Conservation (phyloP, 2,329 filamentous ascomycete species). For the Aspergillus sp. region DNA sequence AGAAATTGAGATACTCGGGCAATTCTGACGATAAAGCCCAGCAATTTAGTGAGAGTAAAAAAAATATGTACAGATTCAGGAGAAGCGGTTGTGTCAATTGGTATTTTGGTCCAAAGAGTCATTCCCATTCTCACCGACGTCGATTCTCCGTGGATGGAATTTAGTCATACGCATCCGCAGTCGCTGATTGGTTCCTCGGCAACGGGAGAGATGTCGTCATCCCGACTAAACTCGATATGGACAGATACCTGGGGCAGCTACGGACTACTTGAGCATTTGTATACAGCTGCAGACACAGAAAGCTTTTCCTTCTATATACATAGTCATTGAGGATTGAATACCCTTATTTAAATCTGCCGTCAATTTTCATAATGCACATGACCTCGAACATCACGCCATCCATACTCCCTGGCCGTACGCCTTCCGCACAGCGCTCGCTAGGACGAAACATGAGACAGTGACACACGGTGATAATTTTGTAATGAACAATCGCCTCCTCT, state of each 20-base stretch:
- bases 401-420: constrained; percentile 5
- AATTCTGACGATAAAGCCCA: not conserved
- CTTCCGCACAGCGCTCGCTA: not conserved
- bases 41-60: constrained; percentile 1
- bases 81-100: constrained; percentile 5
- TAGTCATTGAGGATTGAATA: not conserved
- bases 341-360: constrained; percentile 2
- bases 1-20: not conserved
- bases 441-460: not conserved
- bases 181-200: constrained; percentile 13
- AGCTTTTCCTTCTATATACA: constrained; percentile 9
- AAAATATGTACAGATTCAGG: constrained; percentile 4
- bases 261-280: not conserved
- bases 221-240: constrained; percentile 10
- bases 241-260: constrained; percentile 6
- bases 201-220: constrained; percentile 22
- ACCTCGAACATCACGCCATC: not conserved
- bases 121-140: constrained; percentile 3
- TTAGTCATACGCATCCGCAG: constrained; percentile 11
- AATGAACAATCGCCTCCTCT: not conserved
- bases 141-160: constrained; percentile 8
- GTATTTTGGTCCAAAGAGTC: constrained; percentile 16
- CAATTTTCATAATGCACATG: constrained; percentile 10
- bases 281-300: not conserved
- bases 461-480: not conserved